Evolutionary conservation across 371 early-diverging fungal species (phyloP).

Genomic region (Blakeslea trispora): DNA sequence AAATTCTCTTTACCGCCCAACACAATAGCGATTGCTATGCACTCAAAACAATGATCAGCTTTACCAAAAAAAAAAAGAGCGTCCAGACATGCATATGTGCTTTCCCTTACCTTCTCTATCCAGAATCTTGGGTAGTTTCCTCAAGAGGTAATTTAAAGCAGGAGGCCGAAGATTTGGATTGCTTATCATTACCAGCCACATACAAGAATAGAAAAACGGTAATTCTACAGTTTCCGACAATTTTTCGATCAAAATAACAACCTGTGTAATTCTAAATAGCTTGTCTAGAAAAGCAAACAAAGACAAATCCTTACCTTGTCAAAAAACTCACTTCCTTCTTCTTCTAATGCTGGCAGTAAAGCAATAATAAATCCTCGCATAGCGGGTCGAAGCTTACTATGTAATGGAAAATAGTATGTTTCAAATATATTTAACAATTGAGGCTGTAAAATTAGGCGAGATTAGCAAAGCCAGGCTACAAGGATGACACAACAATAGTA

Average conservation of each 20-base stretch:
- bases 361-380: slow-evolving; percentile 84
- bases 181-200: slow-evolving; percentile 79
- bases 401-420: slow-evolving; percentile 74
- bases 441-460: slow-evolving; percentile 58
- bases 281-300: background rate
- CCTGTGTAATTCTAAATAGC: slow-evolving; percentile 33
- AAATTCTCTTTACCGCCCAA: slow-evolving; percentile 67
- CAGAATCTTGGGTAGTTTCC: slow-evolving; percentile 72
- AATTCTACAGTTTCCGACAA: slow-evolving; percentile 69
- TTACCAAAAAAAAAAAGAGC: background rate
- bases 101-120: slow-evolving; percentile 66
- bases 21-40: slow-evolving; percentile 65
- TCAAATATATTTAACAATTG: slow-evolving; percentile 77
- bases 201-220: slow-evolving; percentile 75
- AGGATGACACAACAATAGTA: slow-evolving; percentile 31
- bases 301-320: slow-evolving; percentile 45
- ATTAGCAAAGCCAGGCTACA: background rate
- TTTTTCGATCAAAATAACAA: slow-evolving; percentile 69
- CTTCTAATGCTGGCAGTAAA: slow-evolving; percentile 86
- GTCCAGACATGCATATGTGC: background rate
- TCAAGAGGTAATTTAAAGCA: slow-evolving; percentile 75
- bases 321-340: slow-evolving; percentile 88
- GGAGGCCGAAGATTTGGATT: slow-evolving; percentile 71
- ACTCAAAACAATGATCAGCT: background rate
- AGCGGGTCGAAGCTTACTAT: slow-evolving; percentile 67